phyloP scores from a whole-genome alignment of 2,329 filamentous ascomycete species.

The Microascus cirrosus region DNA sequence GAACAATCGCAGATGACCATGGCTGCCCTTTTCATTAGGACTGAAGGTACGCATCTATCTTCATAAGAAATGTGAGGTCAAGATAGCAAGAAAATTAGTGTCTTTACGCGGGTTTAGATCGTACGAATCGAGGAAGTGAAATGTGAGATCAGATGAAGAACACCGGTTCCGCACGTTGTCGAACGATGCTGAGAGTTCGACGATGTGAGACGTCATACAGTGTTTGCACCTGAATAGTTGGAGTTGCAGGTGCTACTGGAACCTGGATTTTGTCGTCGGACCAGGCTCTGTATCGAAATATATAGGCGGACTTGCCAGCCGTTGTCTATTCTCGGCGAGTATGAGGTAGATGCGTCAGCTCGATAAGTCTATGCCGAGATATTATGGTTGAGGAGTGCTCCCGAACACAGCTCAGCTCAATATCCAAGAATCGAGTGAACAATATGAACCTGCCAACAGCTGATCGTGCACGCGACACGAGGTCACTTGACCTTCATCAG shows the following conservation, averaged over 20 bases:
- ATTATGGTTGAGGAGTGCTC: background rate
- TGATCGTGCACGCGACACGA: background rate
- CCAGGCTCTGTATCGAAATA: background rate
- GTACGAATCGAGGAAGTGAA: background rate
- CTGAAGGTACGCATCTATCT: background rate
- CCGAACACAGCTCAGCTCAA: background rate
- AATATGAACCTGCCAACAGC: background rate
- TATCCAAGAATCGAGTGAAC: background rate
- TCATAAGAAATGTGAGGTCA: background rate
- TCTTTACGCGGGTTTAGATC: background rate
- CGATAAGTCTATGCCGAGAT: background rate
- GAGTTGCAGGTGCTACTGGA: background rate
- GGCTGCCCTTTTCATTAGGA: background rate
- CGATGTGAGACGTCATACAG: background rate
- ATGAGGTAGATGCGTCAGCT: background rate
- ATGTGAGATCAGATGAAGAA: background rate
- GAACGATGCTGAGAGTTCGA: background rate
- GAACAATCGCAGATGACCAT: background rate
- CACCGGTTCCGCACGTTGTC: background rate
- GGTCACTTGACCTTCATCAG: background rate
- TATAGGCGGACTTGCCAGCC: background rate
- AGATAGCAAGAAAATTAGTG: background rate
- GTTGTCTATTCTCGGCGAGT: background rate
- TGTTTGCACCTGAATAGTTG: background rate
- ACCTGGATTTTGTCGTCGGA: background rate